These are phyloP conservation scores for Floccularia luteovirens DNA, from an alignment of 768 basidiomycete species.

Conservation along the genomic window DNA sequence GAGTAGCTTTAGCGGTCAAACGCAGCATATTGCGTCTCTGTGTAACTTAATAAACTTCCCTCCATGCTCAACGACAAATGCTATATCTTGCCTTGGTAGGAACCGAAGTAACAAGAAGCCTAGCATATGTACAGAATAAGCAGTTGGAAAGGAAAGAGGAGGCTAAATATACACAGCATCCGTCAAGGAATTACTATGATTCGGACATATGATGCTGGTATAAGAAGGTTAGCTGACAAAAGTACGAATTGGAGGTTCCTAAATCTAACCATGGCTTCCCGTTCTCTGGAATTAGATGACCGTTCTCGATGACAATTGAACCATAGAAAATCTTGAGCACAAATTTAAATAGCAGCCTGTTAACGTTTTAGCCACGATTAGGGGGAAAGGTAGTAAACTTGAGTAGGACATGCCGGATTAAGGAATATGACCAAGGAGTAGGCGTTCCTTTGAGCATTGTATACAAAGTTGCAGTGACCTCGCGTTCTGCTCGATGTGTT, in stretches of 20 bases:
- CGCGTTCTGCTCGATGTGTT: too few species aligned
- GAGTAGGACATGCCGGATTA: conserved; percentile 47
- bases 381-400: neutral
- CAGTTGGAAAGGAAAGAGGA: neutral
- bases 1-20: conserved; percentile 82
- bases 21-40: conserved; percentile 76
- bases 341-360: conserved; percentile 65
- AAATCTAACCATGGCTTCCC: conserved; percentile 62
- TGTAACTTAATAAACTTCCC: neutral
- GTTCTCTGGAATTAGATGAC: conserved; percentile 58
- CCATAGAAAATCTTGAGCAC: conserved; percentile 91
- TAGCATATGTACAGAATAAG: conserved; percentile 16
- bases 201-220: conserved; percentile 75
- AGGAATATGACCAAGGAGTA: conserved; percentile 41
- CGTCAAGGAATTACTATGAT: conserved; percentile 82
- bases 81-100: conserved; percentile 47
- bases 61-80: neutral
- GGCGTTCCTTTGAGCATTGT: conserved; percentile 21
- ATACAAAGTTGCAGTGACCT: too few species aligned
- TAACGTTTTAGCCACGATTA: too few species aligned
- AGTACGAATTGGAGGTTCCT: conserved; percentile 7
- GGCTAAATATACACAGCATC: conserved; percentile 65
- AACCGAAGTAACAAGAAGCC: conserved; percentile 68
- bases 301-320: conserved; percentile 78
- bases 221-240: neutral